These are phyloP conservation scores for Colletotrichum cordylinicola DNA, from an alignment of 2,329 filamentous ascomycete species.

Conservation along the genomic window DNA sequence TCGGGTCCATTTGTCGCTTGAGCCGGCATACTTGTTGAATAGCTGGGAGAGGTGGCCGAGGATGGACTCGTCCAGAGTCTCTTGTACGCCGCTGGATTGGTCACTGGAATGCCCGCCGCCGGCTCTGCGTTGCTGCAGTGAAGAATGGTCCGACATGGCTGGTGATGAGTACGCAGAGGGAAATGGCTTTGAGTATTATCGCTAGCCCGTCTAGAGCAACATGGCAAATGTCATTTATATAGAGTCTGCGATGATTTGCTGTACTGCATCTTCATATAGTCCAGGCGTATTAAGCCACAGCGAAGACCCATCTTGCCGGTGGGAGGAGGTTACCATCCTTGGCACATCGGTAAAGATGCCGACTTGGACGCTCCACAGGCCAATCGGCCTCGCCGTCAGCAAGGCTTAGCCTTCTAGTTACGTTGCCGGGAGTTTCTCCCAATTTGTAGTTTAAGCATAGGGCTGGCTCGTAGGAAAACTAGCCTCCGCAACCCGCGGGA, in stretches of 20 bases:
- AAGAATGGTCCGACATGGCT: neutral
- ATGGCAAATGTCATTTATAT: neutral
- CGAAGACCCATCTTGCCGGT: neutral
- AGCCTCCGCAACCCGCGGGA: neutral
- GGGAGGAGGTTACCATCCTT: neutral
- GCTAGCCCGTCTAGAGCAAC: neutral
- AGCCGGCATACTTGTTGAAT: constrained; percentile 48
- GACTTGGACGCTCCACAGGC: neutral
- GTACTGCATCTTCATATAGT: neutral
- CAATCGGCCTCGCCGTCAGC: neutral
- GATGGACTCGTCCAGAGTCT: constrained; percentile 33
- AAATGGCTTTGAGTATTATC: no score
- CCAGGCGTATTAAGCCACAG: neutral
- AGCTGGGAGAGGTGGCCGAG: constrained; percentile 49
- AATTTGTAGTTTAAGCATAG: neutral
- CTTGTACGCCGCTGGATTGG: neutral
- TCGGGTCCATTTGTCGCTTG: constrained; percentile 47
- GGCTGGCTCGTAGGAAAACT: neutral
- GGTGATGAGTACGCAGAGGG: neutral
- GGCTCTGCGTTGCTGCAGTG: neutral
- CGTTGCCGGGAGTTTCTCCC: neutral
- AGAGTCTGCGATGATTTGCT: neutral
- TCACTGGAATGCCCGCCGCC: neutral
- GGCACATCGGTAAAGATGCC: neutral
- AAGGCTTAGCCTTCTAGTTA: neutral